Evolutionary conservation across 2,329 filamentous ascomycete genomes (phyloP).

Genomic region (Elsinoe arachidis): DNA sequence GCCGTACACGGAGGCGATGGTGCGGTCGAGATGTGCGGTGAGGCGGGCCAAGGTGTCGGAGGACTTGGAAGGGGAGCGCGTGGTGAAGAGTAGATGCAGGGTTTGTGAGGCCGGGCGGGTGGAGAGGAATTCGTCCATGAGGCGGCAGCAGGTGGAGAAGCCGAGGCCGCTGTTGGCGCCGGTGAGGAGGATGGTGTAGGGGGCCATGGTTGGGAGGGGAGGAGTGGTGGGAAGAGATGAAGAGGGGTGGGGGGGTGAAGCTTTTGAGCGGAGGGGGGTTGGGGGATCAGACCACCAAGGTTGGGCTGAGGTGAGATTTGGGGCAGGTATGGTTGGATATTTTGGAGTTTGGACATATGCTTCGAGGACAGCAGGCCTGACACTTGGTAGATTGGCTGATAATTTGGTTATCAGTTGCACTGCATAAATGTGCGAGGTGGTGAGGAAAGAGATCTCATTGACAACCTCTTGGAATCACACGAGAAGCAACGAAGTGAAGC

Average conservation of each 20-base stretch:
- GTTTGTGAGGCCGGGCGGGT: constrained; percentile 57
- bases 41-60: constrained; percentile 60
- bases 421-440: not conserved
- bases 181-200: constrained; percentile 60
- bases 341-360: no score
- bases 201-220: not conserved
- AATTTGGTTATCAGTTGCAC: not conserved
- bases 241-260: not conserved
- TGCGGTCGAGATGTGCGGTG: constrained; percentile 50
- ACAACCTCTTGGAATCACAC: not conserved
- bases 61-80: constrained; percentile 66
- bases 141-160: constrained; percentile 69
- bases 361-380: not conserved
- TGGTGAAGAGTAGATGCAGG: constrained; percentile 75
- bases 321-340: no score
- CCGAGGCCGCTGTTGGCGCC: constrained; percentile 88
- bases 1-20: constrained; percentile 29
- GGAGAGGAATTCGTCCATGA: constrained; percentile 82
- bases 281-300: not conserved
- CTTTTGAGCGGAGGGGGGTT: not conserved
- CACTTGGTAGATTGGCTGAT: not conserved
- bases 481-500: not conserved
- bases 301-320: not conserved
- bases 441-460: not conserved
- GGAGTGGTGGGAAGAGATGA: not conserved